Evolutionary conservation across 176 grass and related monocot genomes (phyloP).

Genomic region (Areca catechu): DNA sequence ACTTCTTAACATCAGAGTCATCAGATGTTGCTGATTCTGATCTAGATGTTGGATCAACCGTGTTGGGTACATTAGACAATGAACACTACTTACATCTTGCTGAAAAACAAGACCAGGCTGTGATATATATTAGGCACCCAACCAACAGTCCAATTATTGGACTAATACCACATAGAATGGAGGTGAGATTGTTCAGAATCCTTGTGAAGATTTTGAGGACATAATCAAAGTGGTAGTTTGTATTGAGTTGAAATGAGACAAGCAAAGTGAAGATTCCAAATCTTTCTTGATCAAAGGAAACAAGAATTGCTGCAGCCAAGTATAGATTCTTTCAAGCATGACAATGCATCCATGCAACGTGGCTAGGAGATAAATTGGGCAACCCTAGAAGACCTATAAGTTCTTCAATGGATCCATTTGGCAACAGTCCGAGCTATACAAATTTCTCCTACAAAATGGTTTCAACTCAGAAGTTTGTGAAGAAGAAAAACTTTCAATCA

Average conservation of each 20-base stretch:
- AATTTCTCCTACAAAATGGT: neutral
- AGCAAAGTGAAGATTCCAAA: constrained; percentile 24
- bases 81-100: neutral
- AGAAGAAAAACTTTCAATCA: neutral
- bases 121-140: constrained; percentile 25
- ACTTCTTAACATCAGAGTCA: constrained; percentile 28
- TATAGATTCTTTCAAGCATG: constrained; percentile 15
- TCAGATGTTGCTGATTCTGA: constrained; percentile 38
- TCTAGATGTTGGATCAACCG: constrained; percentile 30
- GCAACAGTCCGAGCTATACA: neutral
- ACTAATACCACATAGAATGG: constrained; percentile 30
- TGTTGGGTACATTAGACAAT: constrained; percentile 8
- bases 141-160: constrained; percentile 43
- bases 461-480: neutral
- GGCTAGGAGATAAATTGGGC: too few species aligned
- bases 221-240: constrained; percentile 63
- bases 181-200: constrained; percentile 15
- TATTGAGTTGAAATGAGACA: constrained; percentile 53
- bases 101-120: constrained; percentile 21
- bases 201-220: too few species aligned
- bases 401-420: neutral
- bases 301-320: constrained; percentile 30
- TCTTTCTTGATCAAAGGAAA: constrained; percentile 23
- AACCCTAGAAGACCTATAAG: too few species aligned
- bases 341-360: constrained; percentile 63